Conservation (phyloP, 345 rosid species). For the Boechera divaricarpa region DNA sequence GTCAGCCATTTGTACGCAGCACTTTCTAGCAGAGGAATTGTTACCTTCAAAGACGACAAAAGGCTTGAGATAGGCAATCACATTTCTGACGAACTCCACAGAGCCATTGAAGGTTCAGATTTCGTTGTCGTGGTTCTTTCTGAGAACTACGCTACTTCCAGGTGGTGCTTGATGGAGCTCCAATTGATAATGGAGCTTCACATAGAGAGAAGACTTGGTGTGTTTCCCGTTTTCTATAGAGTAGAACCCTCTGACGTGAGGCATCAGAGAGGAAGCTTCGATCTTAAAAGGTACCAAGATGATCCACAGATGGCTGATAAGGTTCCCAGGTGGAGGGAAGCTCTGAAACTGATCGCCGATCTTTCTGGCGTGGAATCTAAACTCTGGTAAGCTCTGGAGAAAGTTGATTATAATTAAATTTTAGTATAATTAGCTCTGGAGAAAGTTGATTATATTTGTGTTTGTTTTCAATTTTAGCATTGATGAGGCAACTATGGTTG, state of each 20-base stretch:
- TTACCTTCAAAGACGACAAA: constrained; percentile 24
- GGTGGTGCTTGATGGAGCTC: too few species aligned
- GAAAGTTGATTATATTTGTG: neutral
- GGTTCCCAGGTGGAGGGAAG: constrained; percentile 29
- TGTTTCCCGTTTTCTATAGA: constrained; percentile 36
- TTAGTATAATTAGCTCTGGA: too few species aligned
- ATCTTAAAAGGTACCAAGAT: neutral
- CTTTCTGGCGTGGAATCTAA: neutral
- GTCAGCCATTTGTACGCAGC: constrained; percentile 26
- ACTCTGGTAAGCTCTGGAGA: too few species aligned
- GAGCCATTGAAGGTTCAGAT: too few species aligned
- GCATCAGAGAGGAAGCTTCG: constrained; percentile 26
- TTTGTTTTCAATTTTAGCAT: neutral
- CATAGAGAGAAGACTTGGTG: neutral
- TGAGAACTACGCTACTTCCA: too few species aligned
- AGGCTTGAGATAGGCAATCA: too few species aligned
- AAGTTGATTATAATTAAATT: too few species aligned
- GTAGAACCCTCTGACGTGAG: constrained; percentile 30
- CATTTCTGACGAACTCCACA: too few species aligned
- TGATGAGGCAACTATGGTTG: constrained; percentile 34
- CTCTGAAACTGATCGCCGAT: constrained; percentile 6
- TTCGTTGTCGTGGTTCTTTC: too few species aligned
- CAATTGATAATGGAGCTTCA: too few species aligned
- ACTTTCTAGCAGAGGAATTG: constrained; percentile 12
- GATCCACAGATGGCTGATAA: neutral